Evolutionary conservation across 2,329 filamentous ascomycete species (phyloP).

Genomic region (Dendrostoma leiphaemia): DNA sequence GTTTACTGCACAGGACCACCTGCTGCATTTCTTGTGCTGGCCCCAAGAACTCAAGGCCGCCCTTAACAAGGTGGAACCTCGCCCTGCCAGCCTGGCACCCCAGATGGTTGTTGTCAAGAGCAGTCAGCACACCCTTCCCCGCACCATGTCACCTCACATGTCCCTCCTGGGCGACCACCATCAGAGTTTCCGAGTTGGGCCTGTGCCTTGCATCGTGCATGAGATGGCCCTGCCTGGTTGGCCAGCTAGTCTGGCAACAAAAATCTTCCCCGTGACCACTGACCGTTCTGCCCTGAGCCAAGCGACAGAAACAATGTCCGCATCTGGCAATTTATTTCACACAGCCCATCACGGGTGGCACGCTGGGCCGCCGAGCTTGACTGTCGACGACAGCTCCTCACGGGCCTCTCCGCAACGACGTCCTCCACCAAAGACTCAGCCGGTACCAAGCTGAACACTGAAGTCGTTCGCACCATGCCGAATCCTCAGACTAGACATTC

Average conservation of each 20-base stretch:
- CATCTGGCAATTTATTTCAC: too few species aligned
- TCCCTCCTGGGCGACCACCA: slow-evolving; percentile 4
- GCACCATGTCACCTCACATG: slow-evolving; percentile 13
- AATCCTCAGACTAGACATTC: background rate
- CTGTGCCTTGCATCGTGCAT: slow-evolving; percentile 20
- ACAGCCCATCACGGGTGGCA: background rate
- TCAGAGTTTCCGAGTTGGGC: slow-evolving; percentile 4
- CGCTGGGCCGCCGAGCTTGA: background rate
- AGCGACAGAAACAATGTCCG: too few species aligned
- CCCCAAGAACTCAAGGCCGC: too few species aligned
- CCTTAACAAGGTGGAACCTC: too few species aligned
- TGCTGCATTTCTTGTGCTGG: too few species aligned
- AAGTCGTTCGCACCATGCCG: background rate
- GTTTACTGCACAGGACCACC: background rate
- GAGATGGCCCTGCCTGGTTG: background rate
- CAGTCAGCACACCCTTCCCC: slow-evolving; percentile 5
- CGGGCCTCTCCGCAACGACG: background rate
- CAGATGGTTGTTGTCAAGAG: too few species aligned
- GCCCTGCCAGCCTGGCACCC: too few species aligned
- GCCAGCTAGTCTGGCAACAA: background rate
- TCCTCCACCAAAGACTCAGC: background rate
- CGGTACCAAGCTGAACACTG: background rate
- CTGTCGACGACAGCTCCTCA: too few species aligned
- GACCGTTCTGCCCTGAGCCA: background rate
- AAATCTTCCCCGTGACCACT: slow-evolving; percentile 5